Conservation (phyloP, 73 alveolate species). For the Paraurostyla sp. region DNA sequence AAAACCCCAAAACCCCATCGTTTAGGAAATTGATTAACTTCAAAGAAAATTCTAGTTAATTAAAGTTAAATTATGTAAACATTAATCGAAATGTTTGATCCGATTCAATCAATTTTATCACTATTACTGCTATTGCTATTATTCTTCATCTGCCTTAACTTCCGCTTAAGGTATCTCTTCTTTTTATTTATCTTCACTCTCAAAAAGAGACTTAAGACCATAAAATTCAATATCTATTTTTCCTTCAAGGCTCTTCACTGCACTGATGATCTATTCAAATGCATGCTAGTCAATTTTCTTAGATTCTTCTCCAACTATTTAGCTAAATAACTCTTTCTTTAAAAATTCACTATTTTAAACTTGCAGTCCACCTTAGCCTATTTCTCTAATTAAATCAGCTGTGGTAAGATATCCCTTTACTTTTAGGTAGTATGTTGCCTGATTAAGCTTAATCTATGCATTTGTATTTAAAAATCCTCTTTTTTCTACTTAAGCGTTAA, state of each 20-base stretch:
- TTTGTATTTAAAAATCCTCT: neutral
- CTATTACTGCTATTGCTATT: too few species aligned
- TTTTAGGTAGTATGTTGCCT: slow-evolving; percentile 16
- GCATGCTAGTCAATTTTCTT: neutral
- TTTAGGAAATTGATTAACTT: too few species aligned
- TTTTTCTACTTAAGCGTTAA: neutral
- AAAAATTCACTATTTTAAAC: slow-evolving; percentile 9
- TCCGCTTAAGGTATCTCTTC: too few species aligned
- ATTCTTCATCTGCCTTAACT: too few species aligned
- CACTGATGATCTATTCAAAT: neutral
- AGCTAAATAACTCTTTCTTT: neutral
- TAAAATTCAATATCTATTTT: slow-evolving; percentile 4
- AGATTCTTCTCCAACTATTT: neutral
- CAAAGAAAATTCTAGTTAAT: too few species aligned
- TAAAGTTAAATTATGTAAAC: too few species aligned
- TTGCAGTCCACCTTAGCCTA: neutral
- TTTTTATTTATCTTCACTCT: too few species aligned
- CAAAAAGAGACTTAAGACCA: too few species aligned
- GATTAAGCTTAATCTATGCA: neutral
- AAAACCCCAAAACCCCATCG: too few species aligned
- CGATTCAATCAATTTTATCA: too few species aligned
- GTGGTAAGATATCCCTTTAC: slow-evolving; percentile 29
- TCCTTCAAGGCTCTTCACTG: neutral
- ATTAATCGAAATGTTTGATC: too few species aligned
- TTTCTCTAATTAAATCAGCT: neutral